Percentiles rank a stretch among this genome's conserved stretches.
Evolutionary conservation across 257 asterid species (phyloP).

Genomic region (Galeopsis tetrahit): DNA sequence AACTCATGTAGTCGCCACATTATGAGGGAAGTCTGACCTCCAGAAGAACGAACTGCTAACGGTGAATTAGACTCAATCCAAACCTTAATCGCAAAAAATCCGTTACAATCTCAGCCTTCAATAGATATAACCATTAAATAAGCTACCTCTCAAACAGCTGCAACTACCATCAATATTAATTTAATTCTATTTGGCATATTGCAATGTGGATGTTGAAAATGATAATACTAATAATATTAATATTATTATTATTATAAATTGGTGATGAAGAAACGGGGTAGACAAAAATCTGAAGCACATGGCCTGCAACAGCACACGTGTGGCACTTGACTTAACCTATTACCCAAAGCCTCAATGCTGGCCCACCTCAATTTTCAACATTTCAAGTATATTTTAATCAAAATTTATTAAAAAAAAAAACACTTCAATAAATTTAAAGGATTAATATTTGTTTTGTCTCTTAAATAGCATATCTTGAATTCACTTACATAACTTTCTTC

Average conservation of each 20-base stretch:
- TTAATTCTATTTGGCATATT: constrained; percentile 10
- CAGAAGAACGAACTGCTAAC: too few relatives aligned
- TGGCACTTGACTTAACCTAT: constrained; percentile 49
- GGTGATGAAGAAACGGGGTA: constrained; percentile 11
- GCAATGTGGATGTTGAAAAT: background rate
- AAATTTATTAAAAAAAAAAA: background rate
- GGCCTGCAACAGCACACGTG: constrained; percentile 66
- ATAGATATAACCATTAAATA: too few relatives aligned
- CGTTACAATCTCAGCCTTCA: too few relatives aligned
- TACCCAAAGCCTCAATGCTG: constrained; percentile 30
- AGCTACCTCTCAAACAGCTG: too few relatives aligned
- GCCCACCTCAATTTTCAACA: constrained; percentile 42
- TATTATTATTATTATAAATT: too few relatives aligned
- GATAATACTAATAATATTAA: background rate
- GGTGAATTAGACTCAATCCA: too few relatives aligned
- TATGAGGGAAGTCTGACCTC: too few relatives aligned
- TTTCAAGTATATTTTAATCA: constrained; percentile 27
- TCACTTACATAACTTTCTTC: too few relatives aligned
- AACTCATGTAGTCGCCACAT: too few relatives aligned
- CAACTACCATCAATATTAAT: background rate
- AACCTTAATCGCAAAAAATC: too few relatives aligned
- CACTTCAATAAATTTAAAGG: background rate
- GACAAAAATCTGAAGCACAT: constrained; percentile 54
- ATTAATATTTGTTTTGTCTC: too few relatives aligned
- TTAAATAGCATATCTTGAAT: too few relatives aligned